Evolutionary conservation across 1,139 yeast genomes (phyloP).

Genomic region (Arxiozyma heterogenica): DNA sequence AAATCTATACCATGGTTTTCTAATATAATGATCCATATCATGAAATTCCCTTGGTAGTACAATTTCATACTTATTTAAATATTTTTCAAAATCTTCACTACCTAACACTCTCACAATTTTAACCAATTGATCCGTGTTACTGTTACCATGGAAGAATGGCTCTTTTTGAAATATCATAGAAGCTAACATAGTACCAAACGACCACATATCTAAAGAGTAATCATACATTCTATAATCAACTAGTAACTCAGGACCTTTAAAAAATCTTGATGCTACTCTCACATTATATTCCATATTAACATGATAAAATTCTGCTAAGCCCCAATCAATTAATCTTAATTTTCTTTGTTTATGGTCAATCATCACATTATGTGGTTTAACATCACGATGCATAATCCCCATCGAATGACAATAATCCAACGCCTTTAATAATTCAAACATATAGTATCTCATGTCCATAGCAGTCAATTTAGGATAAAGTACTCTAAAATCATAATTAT

Average conservation of each 20-base stretch:
- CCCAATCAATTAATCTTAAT: slow-evolving; percentile 94
- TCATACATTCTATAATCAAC: slow-evolving; percentile 93
- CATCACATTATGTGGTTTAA: slow-evolving; percentile 97
- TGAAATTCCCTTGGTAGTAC: slow-evolving; percentile 74
- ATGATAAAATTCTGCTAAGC: slow-evolving; percentile 95
- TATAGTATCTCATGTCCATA: slow-evolving; percentile 77
- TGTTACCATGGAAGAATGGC: slow-evolving; percentile 94
- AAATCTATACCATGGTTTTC: slow-evolving; percentile 84
- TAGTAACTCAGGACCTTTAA: slow-evolving; percentile 92
- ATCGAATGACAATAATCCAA: slow-evolving; percentile 90
- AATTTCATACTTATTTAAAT: slow-evolving; percentile 68
- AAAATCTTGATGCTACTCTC: slow-evolving; percentile 95
- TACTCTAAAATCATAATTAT: slow-evolving; percentile 83
- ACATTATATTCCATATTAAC: slow-evolving; percentile 92
- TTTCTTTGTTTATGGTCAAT: slow-evolving; percentile 73
- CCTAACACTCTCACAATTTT: slow-evolving; percentile 93
- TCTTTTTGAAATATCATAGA: slow-evolving; percentile 92
- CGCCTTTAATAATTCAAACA: slow-evolving; percentile 80
- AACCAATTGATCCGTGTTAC: slow-evolving; percentile 91
- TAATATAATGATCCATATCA: slow-evolving; percentile 68
- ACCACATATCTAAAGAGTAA: slow-evolving; percentile 93
- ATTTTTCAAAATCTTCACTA: slow-evolving; percentile 68
- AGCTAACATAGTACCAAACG: slow-evolving; percentile 96
- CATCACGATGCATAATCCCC: slow-evolving; percentile 99
- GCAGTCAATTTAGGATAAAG: slow-evolving; percentile 85